Evolutionary conservation across 192 early-diverging fungal species (phyloP), one percentile per base, ranked within the genome.

Genomic region (Coemansia sp.): DNA sequence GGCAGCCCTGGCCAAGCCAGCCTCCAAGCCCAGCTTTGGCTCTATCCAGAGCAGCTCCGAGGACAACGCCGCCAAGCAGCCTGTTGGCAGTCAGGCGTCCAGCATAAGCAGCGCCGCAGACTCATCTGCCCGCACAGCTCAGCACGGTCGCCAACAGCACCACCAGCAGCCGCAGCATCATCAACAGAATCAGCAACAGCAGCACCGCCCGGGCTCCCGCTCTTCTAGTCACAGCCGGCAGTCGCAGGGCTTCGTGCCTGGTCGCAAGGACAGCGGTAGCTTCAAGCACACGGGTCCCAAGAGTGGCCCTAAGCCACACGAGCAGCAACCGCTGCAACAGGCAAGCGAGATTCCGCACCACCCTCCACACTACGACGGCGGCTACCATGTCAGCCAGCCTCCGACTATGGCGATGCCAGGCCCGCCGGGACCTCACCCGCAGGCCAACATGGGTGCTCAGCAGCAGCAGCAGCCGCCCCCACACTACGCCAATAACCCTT

Each of bases 1-100:
- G 1, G 71, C 67, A 10, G 60, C 70, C 2, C 53, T 76, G 52
- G 71, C 69, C 26, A 80, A 73, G 66, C 68, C 75, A 7, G 66
- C 73, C 13, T 32, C 84, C 19, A 77, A 70, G 76, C 84, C 79
- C 16, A 82, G 61, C 73, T 85, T 85, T 81, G 84, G 84, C 39
- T 72, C 84, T 11, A 75, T 85, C 23, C 43, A 73, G 9, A 65
- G 55, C 64, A 55, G 55, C 52, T 40, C 57, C 26, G 72, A 70
- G 5, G 73, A 69, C 37, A 50, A 44, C 40, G 33, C 62, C 35
- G 64, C 49, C 13, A 70, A 69, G 62, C 64, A 58, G 66, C 58
- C 65, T 4, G 47, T 6, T 21, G 19, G 47, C 47, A 49, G n/a
- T n/a, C 47, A 19, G 6, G 47, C 47, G 19, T 49, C 47, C 7